Conservation (phyloP, 1,139 yeast genomes). For the Lipomyces yarrowii region DNA sequence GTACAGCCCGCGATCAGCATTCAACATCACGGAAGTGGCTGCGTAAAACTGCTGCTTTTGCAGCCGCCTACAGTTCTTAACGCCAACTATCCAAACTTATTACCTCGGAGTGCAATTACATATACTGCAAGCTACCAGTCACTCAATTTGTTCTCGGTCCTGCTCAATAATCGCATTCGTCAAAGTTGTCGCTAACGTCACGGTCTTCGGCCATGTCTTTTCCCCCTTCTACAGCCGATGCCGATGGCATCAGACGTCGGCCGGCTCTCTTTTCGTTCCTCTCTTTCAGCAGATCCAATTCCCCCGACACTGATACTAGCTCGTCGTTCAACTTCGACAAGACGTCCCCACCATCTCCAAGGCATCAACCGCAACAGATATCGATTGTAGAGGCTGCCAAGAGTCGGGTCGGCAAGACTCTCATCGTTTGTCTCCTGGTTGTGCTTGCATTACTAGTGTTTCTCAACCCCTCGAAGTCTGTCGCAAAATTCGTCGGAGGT, state of each 20-base stretch:
- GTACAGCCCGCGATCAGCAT: not conserved
- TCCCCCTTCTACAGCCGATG: constrained; percentile 24
- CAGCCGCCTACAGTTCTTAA: not conserved
- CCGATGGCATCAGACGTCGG: constrained; percentile 27
- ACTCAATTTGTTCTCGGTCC: not conserved
- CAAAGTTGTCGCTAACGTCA: constrained; percentile 7
- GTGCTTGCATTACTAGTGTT: constrained; percentile 13
- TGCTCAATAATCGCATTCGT: not conserved
- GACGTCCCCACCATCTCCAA: not conserved
- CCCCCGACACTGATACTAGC: constrained; percentile 1
- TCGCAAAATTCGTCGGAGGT: constrained; percentile 20
- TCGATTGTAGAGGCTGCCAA: constrained; percentile 26
- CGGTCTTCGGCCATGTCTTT: constrained; percentile 26
- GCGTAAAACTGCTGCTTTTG: not conserved
- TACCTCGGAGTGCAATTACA: not conserved
- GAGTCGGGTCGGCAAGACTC: constrained; percentile 25
- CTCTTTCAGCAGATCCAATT: constrained; percentile 17
- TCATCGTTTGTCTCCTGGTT: constrained; percentile 12
- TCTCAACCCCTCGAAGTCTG: constrained; percentile 16
- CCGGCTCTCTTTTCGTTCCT: constrained; percentile 21
- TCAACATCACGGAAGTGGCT: not conserved
- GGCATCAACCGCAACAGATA: not conserved
- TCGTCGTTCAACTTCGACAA: constrained; percentile 20
- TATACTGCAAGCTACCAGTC: not conserved
- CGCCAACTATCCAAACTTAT: not conserved